These are phyloP conservation scores for Cladosporium sp. DNA, from an alignment of 2,329 filamentous ascomycete species.

Conservation along the genomic window DNA sequence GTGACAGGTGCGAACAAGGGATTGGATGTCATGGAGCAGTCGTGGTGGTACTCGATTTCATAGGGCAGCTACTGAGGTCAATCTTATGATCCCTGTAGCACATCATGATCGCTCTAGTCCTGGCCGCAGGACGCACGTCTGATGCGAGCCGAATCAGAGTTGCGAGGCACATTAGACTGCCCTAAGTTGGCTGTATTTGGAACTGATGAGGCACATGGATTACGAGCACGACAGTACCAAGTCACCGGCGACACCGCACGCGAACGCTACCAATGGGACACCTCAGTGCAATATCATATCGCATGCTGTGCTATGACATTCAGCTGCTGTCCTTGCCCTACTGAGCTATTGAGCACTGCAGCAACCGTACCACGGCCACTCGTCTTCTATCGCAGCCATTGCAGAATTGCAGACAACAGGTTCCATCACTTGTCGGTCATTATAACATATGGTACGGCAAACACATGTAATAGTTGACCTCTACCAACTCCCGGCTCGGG, in stretches of 20 bases:
- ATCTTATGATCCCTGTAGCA: slow-evolving; percentile 1
- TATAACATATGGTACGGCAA: neutral
- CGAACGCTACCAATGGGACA: neutral
- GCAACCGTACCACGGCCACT: neutral
- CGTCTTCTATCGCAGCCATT: neutral
- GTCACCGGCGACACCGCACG: neutral
- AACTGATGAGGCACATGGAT: neutral
- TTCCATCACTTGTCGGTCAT: neutral
- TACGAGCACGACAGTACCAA: neutral
- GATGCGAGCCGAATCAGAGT: slow-evolving; percentile 1
- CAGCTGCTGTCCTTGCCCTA: neutral
- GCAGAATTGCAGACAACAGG: neutral
- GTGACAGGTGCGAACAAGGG: neutral
- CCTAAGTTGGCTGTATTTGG: neutral
- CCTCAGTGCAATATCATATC: neutral
- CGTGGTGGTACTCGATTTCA: neutral
- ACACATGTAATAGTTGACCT: neutral
- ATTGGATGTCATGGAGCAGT: neutral
- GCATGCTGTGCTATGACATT: neutral
- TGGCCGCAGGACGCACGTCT: slow-evolving; percentile 5
- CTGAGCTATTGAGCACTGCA: neutral
- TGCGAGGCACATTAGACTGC: neutral
- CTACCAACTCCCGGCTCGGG: neutral
- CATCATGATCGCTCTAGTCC: slow-evolving; percentile 10
- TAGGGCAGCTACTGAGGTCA: neutral